Evolutionary conservation across 257 asterid genomes (phyloP).

Genomic region (Forsythia suspensa): DNA sequence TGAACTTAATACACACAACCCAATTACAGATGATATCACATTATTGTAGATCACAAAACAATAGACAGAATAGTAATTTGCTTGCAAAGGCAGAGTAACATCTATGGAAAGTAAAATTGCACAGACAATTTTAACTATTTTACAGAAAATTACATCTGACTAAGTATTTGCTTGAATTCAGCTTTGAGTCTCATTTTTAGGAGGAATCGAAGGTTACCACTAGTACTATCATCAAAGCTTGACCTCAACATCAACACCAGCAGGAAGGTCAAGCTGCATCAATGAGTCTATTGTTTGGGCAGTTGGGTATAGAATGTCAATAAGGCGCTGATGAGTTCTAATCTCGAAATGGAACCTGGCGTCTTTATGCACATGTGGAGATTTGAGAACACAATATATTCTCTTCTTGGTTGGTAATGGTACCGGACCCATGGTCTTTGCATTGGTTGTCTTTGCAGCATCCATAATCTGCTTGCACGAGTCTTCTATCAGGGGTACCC

Average conservation of each 20-base stretch:
- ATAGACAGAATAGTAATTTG: background rate
- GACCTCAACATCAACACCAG: constrained; percentile 99
- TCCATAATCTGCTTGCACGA: constrained; percentile 97
- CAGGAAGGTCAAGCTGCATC: constrained; percentile 97
- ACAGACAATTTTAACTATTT: constrained; percentile 16
- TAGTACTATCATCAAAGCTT: constrained; percentile 48
- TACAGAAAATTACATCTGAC: constrained; percentile 15
- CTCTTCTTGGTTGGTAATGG: constrained; percentile 91
- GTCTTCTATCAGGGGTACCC: constrained; percentile 95
- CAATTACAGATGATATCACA: background rate
- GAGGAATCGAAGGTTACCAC: background rate
- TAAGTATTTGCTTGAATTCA: constrained; percentile 10
- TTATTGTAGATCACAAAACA: background rate
- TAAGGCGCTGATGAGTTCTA: constrained; percentile 91
- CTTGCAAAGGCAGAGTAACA: background rate
- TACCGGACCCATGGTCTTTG: constrained; percentile 94
- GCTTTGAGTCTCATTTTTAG: background rate
- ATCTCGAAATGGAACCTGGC: constrained; percentile 97
- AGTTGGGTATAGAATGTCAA: constrained; percentile 90
- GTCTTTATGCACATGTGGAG: constrained; percentile 96
- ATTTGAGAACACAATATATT: constrained; percentile 83
- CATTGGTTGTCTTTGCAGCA: constrained; percentile 83
- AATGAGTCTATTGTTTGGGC: constrained; percentile 96
- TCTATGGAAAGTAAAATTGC: constrained; percentile 7
- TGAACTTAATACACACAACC: background rate